Evolutionary conservation across 2,329 filamentous ascomycete species (phyloP).

Genomic region (Hypoxylon sp.): DNA sequence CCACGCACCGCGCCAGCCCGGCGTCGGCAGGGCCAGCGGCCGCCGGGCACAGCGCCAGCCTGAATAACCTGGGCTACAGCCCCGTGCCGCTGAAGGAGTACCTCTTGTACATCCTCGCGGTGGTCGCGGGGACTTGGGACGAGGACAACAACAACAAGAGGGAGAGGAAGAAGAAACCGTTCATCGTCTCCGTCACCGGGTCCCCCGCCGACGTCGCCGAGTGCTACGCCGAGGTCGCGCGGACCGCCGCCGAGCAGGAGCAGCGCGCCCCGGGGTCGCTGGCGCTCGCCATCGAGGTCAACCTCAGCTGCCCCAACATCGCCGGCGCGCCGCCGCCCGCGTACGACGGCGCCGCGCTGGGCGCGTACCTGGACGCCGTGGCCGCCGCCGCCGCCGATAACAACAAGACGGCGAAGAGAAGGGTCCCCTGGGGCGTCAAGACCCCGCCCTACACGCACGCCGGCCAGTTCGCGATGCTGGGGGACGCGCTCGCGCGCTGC

Average conservation of each 20-base stretch:
- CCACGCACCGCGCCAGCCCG: constrained; percentile 34
- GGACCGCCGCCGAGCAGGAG: too few relatives aligned
- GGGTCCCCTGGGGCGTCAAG: constrained; percentile 69
- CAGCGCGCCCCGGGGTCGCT: background rate
- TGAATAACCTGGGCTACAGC: constrained; percentile 80
- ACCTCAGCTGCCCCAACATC: constrained; percentile 82
- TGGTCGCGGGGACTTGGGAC: constrained; percentile 47
- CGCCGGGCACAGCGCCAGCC: constrained; percentile 50
- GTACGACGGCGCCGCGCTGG: constrained; percentile 63
- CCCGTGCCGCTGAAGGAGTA: constrained; percentile 68
- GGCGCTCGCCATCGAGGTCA: constrained; percentile 74
- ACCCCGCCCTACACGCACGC: constrained; percentile 78
- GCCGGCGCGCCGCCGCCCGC: constrained; percentile 72
- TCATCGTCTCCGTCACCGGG: constrained; percentile 77
- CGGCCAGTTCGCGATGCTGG: constrained; percentile 67
- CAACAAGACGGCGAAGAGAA: background rate
- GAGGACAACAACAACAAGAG: constrained; percentile 17
- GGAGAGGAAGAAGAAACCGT: constrained; percentile 56
- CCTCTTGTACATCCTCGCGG: constrained; percentile 61
- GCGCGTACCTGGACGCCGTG: constrained; percentile 62
- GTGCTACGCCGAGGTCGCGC: constrained; percentile 62
- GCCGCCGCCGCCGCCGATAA: constrained; percentile 2
- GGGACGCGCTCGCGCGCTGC: constrained; percentile 56
- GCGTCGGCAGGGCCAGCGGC: constrained; percentile 27
- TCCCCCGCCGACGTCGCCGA: constrained; percentile 61